phyloP scores from a whole-genome alignment of 1,284 basidiomycete genomes.

The Trametes versicolor region DNA sequence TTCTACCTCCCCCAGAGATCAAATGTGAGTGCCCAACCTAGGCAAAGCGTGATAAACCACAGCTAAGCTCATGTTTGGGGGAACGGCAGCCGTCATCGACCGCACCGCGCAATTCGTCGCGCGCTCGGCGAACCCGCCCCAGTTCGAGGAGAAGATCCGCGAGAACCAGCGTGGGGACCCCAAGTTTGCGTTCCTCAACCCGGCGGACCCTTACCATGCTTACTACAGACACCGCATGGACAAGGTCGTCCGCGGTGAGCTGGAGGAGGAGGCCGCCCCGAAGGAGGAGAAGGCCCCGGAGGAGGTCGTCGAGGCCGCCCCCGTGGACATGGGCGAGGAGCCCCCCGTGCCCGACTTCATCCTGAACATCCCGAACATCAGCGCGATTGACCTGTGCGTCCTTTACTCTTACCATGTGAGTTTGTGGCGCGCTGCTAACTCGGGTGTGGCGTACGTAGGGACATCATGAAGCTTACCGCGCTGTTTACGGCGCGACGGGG shows the following conservation, averaged over 20 bases:
- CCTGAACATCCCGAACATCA: conserved; percentile 90
- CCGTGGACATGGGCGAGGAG: conserved; percentile 75
- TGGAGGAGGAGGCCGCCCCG: conserved; percentile 64
- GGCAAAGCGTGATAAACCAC: background rate
- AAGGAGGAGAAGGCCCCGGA: conserved; percentile 56
- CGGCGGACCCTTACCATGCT: conserved; percentile 95
- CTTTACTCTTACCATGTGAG: conserved; percentile 14
- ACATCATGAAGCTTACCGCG: conserved; percentile 94
- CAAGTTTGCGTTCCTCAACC: conserved; percentile 96
- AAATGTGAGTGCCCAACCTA: conserved; percentile 68
- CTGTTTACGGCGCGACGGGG: conserved; percentile 96
- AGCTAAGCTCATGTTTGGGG: conserved; percentile 6
- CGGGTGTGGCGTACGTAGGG: conserved; percentile 55
- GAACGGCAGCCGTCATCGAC: conserved; percentile 87
- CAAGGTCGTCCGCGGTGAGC: conserved; percentile 78
- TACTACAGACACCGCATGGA: conserved; percentile 94
- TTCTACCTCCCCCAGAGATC: conserved; percentile 93
- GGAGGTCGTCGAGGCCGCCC: conserved; percentile 44
- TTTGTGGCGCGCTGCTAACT: conserved; percentile 28
- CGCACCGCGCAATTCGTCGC: conserved; percentile 96
- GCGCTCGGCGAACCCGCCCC: conserved; percentile 86
- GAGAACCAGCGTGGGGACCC: conserved; percentile 95
- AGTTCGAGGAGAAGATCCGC: conserved; percentile 96
- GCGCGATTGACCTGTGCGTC: conserved; percentile 89
- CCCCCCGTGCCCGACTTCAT: conserved; percentile 89